Evolutionary conservation across 805 yeast genomes (phyloP).

Genomic region (Osmozyma mogii): DNA sequence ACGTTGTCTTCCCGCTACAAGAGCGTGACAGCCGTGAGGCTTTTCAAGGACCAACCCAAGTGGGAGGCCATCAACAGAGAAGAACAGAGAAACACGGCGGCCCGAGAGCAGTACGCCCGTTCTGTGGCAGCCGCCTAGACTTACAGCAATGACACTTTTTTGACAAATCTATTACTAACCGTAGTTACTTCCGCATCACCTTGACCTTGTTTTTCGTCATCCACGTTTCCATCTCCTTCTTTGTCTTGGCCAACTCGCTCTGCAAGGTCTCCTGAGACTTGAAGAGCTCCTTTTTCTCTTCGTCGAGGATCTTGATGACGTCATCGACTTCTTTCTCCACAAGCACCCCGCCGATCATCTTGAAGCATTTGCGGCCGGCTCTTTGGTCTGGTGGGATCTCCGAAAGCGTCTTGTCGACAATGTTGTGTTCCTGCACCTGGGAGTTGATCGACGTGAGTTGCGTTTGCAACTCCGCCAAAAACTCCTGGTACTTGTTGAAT

Average conservation of each 20-base stretch:
- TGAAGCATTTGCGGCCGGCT: constrained; percentile 65
- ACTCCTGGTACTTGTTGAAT: constrained; percentile 33
- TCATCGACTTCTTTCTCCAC: constrained; percentile 78
- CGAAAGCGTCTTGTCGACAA: constrained; percentile 34
- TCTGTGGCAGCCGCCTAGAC: constrained; percentile 18
- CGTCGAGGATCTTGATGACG: constrained; percentile 53
- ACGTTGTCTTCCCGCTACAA: constrained; percentile 54
- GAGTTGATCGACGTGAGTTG: constrained; percentile 28
- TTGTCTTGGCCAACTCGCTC: constrained; percentile 17
- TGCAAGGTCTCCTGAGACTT: constrained; percentile 15
- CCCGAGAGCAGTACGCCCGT: constrained; percentile 27
- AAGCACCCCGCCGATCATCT: constrained; percentile 91
- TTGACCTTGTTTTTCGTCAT: constrained; percentile 35
- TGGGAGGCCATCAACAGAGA: constrained; percentile 86
- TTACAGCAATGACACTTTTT: neutral
- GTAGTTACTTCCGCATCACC: constrained; percentile 27
- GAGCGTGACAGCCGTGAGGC: constrained; percentile 67
- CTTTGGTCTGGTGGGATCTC: constrained; percentile 27
- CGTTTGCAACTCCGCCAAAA: constrained; percentile 29
- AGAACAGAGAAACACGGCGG: constrained; percentile 22
- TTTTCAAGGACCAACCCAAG: constrained; percentile 92
- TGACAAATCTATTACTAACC: neutral
- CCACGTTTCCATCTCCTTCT: constrained; percentile 32
- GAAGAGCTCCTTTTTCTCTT: constrained; percentile 31
- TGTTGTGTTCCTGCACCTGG: constrained; percentile 31